Evolutionary conservation across 257 asterid genomes (phyloP), one percentile per base, ranked within the genome.

Genomic region (Solanum chiquidenum): DNA sequence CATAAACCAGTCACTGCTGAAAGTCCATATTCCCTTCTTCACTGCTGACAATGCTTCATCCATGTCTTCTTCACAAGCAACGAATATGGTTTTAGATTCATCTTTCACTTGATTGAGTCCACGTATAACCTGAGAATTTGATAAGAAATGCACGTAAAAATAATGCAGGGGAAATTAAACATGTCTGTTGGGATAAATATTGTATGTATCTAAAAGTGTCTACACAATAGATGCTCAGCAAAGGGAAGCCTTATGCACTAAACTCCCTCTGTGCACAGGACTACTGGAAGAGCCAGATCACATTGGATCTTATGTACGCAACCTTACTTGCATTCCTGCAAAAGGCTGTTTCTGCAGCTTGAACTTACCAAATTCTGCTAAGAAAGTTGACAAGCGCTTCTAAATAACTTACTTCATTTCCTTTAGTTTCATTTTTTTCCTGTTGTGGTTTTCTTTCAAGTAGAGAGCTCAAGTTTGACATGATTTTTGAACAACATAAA

Each of bases 1-100:
- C 98, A 95, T 95, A 31, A 97, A 91, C 99, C 99, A 95, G 85
- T 96, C 98, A 72, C 93, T 92, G 87, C 95, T 90, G 89, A 94
- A 96, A 83, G 98, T 94, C 90, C 87, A 86, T 16, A 95, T 90
- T 86, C 97, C 98, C 89, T 90, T 88, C 90, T 92, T 92, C 33
- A 92, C 94, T 11, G 97, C 98, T 87, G 90, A 88, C 49, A 92
- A 89, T 73, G 97, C 98, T 90, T 94, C 99, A 83, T 93, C 95
- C 93, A 89, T 92, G 89, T 95, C 98, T 91, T 97, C 97, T 86
- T 94, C 98, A 85, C 97, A 94, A 2, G 98, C 98, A 44, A 97
- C 87, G 16, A 93, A 95, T 66, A 97, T 88, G 9, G 95, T 92
- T 86, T 88, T 91, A 11, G 95, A 87, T 58, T 90, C 83, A 9